A percentile compares a stretch with the other conserved stretches of the same genome.
phyloP scores from a whole-genome alignment of 495 filamentous ascomycete species.

The Neohortaea acidophila region DNA sequence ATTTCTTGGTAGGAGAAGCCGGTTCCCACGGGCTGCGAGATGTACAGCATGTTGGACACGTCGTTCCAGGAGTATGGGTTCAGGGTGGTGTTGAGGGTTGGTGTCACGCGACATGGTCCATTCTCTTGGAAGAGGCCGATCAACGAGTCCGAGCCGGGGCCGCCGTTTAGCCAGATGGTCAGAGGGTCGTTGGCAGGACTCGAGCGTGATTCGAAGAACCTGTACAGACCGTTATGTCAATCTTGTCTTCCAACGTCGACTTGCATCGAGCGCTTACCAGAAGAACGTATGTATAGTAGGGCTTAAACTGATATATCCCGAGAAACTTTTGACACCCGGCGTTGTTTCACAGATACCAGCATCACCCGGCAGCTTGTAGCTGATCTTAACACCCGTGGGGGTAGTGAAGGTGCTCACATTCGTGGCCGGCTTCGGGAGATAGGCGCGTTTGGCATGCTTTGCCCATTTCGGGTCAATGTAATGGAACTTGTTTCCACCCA shows the following conservation, averaged over 20 bases:
- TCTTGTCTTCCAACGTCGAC: no score
- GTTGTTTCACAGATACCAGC: conserved; percentile 33
- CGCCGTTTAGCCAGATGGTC: conserved; percentile 30
- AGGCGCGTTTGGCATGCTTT: neutral
- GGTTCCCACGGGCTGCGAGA: conserved; percentile 51
- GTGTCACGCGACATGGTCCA: conserved; percentile 43
- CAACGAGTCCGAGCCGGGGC: conserved; percentile 46
- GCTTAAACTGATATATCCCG: conserved; percentile 8
- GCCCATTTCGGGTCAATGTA: neutral
- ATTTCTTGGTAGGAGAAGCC: conserved; percentile 41
- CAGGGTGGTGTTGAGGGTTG: conserved; percentile 35
- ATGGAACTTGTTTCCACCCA: neutral
- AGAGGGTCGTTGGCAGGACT: conserved; percentile 18
- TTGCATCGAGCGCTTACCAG: no score
- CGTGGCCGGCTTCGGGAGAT: neutral
- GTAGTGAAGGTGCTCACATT: conserved; percentile 28
- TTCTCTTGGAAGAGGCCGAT: conserved; percentile 58
- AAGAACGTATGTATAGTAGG: conserved; percentile 3
- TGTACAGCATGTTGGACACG: conserved; percentile 58
- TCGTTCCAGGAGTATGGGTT: conserved; percentile 58
- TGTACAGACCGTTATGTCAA: conserved; percentile 12
- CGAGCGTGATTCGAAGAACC: conserved; percentile 20
- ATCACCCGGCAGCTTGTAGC: conserved; percentile 39
- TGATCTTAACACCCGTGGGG: conserved; percentile 37
- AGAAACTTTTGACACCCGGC: conserved; percentile 21